Conservation (phyloP, 371 early-diverging fungal species). For the Massospora cicadina region DNA sequence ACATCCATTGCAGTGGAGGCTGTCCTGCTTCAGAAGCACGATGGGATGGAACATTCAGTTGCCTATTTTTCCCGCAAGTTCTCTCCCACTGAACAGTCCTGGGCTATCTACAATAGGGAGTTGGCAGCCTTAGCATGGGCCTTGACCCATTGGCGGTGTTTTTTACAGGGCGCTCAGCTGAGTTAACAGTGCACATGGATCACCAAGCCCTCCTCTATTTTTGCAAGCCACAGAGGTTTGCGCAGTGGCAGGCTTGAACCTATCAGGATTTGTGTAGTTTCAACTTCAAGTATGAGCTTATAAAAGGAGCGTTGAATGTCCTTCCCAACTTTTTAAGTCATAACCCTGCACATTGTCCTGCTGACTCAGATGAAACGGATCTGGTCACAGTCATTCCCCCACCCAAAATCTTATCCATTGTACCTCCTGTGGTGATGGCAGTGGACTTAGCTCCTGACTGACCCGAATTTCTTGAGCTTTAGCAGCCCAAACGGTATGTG, state of each 20-base stretch:
- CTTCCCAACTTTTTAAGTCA: background rate
- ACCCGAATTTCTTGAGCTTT: too few species aligned
- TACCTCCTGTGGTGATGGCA: too few species aligned
- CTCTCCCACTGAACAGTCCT: background rate
- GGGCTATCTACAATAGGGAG: background rate
- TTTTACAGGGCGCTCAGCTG: background rate
- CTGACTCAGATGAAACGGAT: background rate
- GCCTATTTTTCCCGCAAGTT: background rate
- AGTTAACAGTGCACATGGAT: background rate
- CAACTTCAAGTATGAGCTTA: background rate
- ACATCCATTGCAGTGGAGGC: background rate
- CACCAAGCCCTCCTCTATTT: background rate
- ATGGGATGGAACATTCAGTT: background rate
- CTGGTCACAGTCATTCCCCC: background rate
- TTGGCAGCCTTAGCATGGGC: background rate
- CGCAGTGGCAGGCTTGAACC: background rate
- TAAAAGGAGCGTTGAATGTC: background rate
- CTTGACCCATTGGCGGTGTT: background rate
- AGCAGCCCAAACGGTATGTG: too few species aligned
- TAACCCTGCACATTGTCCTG: background rate
- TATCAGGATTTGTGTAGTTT: background rate
- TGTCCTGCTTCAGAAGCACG: background rate
- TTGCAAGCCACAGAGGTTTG: background rate
- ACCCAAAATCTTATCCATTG: too few species aligned
- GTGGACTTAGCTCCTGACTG: too few species aligned